These are phyloP conservation scores for Alternaria consortialis DNA, from an alignment of 2,329 filamentous ascomycete genomes.

Conservation along the genomic window DNA sequence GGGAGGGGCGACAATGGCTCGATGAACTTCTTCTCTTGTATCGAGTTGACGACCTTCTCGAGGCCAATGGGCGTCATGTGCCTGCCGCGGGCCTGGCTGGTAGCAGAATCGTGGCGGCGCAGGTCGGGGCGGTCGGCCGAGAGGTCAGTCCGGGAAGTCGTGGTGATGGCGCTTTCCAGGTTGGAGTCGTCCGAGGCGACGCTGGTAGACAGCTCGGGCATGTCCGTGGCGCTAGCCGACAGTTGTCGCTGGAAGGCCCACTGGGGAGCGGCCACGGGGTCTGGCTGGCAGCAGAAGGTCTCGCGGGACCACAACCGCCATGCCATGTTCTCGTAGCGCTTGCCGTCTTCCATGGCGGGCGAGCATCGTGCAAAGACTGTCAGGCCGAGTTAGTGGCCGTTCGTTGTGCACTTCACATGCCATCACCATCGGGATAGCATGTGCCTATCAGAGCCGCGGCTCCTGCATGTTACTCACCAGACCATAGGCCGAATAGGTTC, in stretches of 20 bases:
- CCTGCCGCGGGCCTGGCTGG: constrained; percentile 74
- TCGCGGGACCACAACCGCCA: constrained; percentile 97
- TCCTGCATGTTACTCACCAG: constrained; percentile 71
- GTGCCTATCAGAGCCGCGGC: constrained; percentile 6
- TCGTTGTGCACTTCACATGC: constrained; percentile 1
- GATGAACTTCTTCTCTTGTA: constrained; percentile 82
- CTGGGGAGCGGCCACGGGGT: constrained; percentile 52
- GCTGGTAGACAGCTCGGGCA: constrained; percentile 59
- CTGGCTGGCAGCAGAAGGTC: constrained; percentile 83
- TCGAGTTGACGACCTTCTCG: constrained; percentile 92
- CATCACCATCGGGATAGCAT: not conserved
- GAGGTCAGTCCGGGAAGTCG: constrained; percentile 57
- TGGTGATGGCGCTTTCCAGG: constrained; percentile 52
- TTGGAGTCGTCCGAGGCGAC: constrained; percentile 56
- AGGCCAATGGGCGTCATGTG: constrained; percentile 93
- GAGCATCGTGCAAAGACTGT: constrained; percentile 93
- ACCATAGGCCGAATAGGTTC: constrained; percentile 97
- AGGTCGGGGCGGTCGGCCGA: constrained; percentile 72
- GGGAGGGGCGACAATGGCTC: constrained; percentile 63
- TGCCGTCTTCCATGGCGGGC: constrained; percentile 91
- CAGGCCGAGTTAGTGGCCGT: constrained; percentile 32
- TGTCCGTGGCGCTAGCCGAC: constrained; percentile 36
- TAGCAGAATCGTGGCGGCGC: constrained; percentile 74
- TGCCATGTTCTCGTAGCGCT: constrained; percentile 88
- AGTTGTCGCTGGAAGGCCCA: constrained; percentile 46